Conservation (phyloP, 2,329 filamentous ascomycete genomes). For the Davidsoniella neocaledoniae region DNA sequence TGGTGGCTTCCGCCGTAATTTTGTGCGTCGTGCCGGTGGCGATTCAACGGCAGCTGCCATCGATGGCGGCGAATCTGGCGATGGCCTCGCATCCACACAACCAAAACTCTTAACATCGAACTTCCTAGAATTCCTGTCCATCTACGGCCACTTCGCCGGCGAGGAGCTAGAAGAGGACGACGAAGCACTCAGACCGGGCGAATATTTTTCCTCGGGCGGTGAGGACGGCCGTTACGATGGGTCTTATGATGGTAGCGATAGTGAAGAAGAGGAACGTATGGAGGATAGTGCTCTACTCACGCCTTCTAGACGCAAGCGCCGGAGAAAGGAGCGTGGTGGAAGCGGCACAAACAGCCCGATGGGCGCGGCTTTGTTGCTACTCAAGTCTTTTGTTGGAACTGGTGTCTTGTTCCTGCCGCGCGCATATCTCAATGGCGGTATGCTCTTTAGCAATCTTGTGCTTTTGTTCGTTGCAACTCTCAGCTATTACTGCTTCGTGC, state of each 20-base stretch:
- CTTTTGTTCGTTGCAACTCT: conserved; percentile 70
- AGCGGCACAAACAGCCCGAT: conserved; percentile 62
- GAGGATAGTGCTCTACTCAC: conserved; percentile 76
- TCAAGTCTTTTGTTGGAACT: conserved; percentile 97
- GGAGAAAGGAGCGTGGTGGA: conserved; percentile 56
- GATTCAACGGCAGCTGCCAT: conserved; percentile 14
- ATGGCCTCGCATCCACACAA: conserved; percentile 17
- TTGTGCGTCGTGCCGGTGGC: conserved; percentile 48
- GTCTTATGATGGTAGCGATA: conserved; percentile 24
- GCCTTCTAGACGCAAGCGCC: conserved; percentile 54
- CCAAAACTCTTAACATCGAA: conserved; percentile 68
- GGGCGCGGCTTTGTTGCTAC: conserved; percentile 65
- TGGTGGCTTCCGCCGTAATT: conserved; percentile 85
- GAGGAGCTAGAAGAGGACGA: conserved; percentile 95
- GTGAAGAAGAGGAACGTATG: conserved; percentile 62
- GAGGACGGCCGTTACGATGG: conserved; percentile 43
- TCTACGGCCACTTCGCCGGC: conserved; percentile 95
- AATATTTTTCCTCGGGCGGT: conserved; percentile 75
- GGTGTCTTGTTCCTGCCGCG: conserved; percentile 85
- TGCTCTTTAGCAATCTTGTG: conserved; percentile 89
- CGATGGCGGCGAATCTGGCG: conserved; percentile 17
- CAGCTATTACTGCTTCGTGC: conserved; percentile 95
- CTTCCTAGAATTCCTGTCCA: conserved; percentile 86
- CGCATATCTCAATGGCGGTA: conserved; percentile 89
- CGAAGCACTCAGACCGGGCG: conserved; percentile 68